A percentile compares a stretch with the other conserved stretches of the same genome.
Evolutionary conservation across 1,284 basidiomycete species (phyloP).

Genomic region (Volvariella volvacea): DNA sequence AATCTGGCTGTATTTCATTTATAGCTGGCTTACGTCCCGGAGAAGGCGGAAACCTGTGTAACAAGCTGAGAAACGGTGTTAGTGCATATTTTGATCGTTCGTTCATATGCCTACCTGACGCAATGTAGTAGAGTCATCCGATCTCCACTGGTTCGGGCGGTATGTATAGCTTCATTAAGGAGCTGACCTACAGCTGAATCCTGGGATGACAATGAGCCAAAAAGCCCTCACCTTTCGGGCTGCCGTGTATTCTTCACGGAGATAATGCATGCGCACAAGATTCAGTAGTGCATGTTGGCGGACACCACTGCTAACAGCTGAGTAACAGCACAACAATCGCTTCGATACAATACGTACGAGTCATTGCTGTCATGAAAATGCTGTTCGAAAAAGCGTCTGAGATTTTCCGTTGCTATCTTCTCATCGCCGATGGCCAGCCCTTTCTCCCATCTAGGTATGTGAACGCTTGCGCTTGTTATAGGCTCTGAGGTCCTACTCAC

Average conservation of each 20-base stretch:
- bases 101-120: slow-evolving; percentile 44
- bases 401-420: slow-evolving; percentile 57
- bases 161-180: slow-evolving; percentile 66
- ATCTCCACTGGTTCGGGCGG: slow-evolving; percentile 66
- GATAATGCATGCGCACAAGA: slow-evolving; percentile 71
- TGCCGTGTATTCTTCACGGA: slow-evolving; percentile 57
- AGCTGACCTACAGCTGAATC: slow-evolving; percentile 34
- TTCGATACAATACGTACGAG: too few relatives aligned
- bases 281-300: slow-evolving; percentile 74
- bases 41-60: slow-evolving; percentile 58
- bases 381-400: slow-evolving; percentile 76
- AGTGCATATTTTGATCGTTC: slow-evolving; percentile 5
- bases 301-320: slow-evolving; percentile 67
- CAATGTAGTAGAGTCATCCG: slow-evolving; percentile 69
- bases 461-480: slow-evolving; percentile 1
- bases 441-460: slow-evolving; percentile 53
- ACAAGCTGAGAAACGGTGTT: slow-evolving; percentile 36
- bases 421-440: slow-evolving; percentile 58
- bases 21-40: slow-evolving; percentile 42
- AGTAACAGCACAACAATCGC: too few relatives aligned
- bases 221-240: slow-evolving; percentile 49
- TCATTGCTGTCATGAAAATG: slow-evolving; percentile 72
- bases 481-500: slow-evolving; percentile 31
- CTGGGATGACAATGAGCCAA: background rate
- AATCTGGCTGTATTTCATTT: slow-evolving; percentile 70